These are phyloP conservation scores for Cercospora sp. DNA, from an alignment of 2,329 filamentous ascomycete species.

Conservation along the genomic window DNA sequence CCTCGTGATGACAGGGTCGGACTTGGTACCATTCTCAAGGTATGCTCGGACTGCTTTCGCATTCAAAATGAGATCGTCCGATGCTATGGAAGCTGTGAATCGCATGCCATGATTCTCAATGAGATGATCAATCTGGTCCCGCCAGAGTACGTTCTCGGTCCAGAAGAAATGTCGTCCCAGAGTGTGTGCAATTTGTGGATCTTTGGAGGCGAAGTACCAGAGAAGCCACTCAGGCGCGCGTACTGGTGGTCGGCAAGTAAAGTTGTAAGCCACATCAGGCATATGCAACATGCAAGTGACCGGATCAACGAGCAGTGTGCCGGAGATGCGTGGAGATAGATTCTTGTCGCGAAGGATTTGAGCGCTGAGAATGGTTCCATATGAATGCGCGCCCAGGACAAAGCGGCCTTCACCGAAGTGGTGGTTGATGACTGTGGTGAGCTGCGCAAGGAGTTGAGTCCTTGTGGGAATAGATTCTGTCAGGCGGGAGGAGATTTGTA, in stretches of 20 bases:
- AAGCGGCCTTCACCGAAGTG: slow-evolving; percentile 62
- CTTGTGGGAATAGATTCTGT: slow-evolving; percentile 55
- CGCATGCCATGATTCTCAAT: slow-evolving; percentile 36
- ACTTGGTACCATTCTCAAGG: slow-evolving; percentile 45
- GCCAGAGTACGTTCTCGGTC: slow-evolving; percentile 70
- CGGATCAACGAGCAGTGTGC: slow-evolving; percentile 60
- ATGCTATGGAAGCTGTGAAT: slow-evolving; percentile 60
- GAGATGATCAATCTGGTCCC: slow-evolving; percentile 57
- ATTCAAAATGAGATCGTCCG: slow-evolving; percentile 65
- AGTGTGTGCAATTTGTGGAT: slow-evolving; percentile 65
- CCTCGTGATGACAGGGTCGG: slow-evolving; percentile 29
- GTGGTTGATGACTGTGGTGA: slow-evolving; percentile 57
- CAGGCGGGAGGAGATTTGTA: slow-evolving; percentile 65
- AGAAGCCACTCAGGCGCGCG: slow-evolving; percentile 69
- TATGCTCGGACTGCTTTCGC: slow-evolving; percentile 60
- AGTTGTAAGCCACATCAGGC: slow-evolving; percentile 71
- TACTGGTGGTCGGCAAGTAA: slow-evolving; percentile 50
- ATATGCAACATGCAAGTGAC: slow-evolving; percentile 68
- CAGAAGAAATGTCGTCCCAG: slow-evolving; percentile 70
- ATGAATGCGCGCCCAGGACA: slow-evolving; percentile 61
- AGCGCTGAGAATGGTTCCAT: slow-evolving; percentile 63
- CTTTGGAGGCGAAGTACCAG: slow-evolving; percentile 68
- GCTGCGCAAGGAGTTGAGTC: slow-evolving; percentile 56
- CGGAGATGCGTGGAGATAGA: slow-evolving; percentile 50
- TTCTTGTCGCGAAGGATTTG: slow-evolving; percentile 57